These are phyloP conservation scores for Spergularia azorica DNA, from an alignment of 179 eudicot species.

Conservation along the genomic window DNA sequence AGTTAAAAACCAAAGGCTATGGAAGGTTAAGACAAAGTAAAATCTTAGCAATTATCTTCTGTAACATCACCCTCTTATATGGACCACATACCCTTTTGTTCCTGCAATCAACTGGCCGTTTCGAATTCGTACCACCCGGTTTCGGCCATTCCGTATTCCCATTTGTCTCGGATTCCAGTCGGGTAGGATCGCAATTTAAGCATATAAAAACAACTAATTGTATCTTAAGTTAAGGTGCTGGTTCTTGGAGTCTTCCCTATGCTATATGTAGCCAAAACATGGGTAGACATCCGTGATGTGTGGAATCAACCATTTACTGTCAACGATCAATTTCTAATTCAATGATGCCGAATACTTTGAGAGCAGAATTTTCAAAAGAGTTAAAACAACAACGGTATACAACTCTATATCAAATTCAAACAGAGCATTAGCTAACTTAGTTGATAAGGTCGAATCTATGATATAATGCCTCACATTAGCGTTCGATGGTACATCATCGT, in stretches of 20 bases:
- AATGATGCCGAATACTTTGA: neutral
- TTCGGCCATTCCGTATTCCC: too few relatives aligned
- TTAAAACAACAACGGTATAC: too few relatives aligned
- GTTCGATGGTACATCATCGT: neutral
- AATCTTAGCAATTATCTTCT: too few relatives aligned
- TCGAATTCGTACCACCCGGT: conserved; percentile 12
- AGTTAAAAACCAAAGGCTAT: neutral
- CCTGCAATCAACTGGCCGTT: neutral
- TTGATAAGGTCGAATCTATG: neutral
- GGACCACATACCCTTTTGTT: conserved; percentile 24
- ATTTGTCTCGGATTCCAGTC: too few relatives aligned
- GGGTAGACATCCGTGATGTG: neutral
- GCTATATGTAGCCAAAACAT: neutral
- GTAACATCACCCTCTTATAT: conserved; percentile 10
- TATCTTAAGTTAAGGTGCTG: too few relatives aligned
- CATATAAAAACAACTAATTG: too few relatives aligned
- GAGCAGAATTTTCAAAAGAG: neutral
- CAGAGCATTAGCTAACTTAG: neutral
- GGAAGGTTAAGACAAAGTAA: conserved; percentile 15
- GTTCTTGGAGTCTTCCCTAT: neutral
- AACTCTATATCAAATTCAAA: too few relatives aligned
- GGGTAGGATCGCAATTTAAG: too few relatives aligned
- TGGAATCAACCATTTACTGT: neutral
- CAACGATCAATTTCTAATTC: neutral
- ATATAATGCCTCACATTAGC: too few relatives aligned